Percentiles rank a stretch among this genome's conserved stretches.
Evolutionary conservation across 352 stramenopile species (phyloP).

Genomic region (Phytophthora podocarpi): DNA sequence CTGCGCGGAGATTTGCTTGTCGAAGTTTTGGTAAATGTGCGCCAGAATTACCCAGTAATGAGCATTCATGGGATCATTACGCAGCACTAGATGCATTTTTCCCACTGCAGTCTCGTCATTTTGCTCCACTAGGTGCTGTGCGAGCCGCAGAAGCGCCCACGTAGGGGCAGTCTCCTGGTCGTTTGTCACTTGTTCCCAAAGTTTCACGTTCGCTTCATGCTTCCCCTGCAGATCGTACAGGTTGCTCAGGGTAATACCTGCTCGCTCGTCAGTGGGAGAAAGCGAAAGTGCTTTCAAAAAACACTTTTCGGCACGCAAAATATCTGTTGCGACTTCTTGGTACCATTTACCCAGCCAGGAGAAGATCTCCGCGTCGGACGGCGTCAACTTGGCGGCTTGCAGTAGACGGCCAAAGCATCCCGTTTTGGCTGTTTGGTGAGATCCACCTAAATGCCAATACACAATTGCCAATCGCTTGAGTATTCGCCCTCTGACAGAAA

Average conservation of each 20-base stretch:
- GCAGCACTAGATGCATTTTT: slow-evolving; percentile 77
- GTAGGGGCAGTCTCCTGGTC: slow-evolving; percentile 64
- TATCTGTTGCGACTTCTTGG: slow-evolving; percentile 56
- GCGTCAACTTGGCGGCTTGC: slow-evolving; percentile 74
- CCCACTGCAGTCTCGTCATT: slow-evolving; percentile 70
- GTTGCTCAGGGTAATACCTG: slow-evolving; percentile 66
- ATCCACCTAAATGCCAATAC: slow-evolving; percentile 71
- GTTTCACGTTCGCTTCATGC: slow-evolving; percentile 59
- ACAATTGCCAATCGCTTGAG: slow-evolving; percentile 80
- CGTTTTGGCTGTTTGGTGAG: slow-evolving; percentile 54
- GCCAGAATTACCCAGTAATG: slow-evolving; percentile 75
- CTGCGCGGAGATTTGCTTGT: slow-evolving; percentile 78
- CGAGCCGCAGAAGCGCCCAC: slow-evolving; percentile 76
- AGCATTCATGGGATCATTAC: slow-evolving; percentile 69
- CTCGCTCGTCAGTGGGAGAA: slow-evolving; percentile 53
- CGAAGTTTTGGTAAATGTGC: slow-evolving; percentile 84
- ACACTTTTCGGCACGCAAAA: slow-evolving; percentile 82
- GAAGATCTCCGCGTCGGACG: slow-evolving; percentile 72
- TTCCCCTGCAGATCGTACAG: slow-evolving; percentile 73
- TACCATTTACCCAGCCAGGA: slow-evolving; percentile 84
- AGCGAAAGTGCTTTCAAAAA: slow-evolving; percentile 84
- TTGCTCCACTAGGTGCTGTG: slow-evolving; percentile 68
- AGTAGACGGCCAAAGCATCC: slow-evolving; percentile 71
- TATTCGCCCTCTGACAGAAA: slow-evolving; percentile 32
- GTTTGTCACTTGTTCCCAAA: slow-evolving; percentile 73